phyloP scores from a whole-genome alignment of 805 yeast species.

The Candida insectalens region DNA sequence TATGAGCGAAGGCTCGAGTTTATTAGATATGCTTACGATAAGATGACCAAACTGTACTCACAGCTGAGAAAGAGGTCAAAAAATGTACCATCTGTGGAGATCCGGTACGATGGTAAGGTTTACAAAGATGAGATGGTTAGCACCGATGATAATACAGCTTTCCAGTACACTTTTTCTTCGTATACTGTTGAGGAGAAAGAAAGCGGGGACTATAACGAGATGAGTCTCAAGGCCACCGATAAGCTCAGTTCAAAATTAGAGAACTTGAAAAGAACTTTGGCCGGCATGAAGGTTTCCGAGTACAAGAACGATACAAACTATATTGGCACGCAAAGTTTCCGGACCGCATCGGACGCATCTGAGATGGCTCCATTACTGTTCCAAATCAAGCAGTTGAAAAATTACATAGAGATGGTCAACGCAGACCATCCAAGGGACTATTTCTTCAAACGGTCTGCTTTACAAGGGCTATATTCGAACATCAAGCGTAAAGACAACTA shows the following conservation, averaged over 20 bases:
- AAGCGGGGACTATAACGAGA: conserved; percentile 6
- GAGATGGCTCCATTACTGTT: conserved; percentile 29
- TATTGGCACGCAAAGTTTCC: conserved; percentile 5
- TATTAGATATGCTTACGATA: conserved; percentile 18
- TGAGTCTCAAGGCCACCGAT: conserved; percentile 7
- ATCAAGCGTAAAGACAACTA: conserved; percentile 13
- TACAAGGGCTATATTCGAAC: conserved; percentile 8
- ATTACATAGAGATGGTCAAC: conserved; percentile 21
- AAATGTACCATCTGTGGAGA: conserved; percentile 30
- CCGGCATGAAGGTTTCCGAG: conserved; percentile 14
- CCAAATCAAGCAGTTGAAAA: conserved; percentile 23
- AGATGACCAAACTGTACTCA: conserved; percentile 19
- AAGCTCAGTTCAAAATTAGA: conserved; percentile 18
- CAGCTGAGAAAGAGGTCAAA: conserved; percentile 19
- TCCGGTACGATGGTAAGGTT: conserved; percentile 29
- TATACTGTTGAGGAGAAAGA: conserved; percentile 10
- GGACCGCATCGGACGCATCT: conserved; percentile 10
- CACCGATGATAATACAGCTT: conserved; percentile 13
- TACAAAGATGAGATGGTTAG: conserved; percentile 26
- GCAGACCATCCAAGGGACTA: conserved; percentile 26
- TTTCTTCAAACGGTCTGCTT: conserved; percentile 19
- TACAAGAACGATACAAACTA: conserved; percentile 12
- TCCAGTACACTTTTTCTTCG: not conserved
- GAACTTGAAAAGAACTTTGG: conserved; percentile 20
- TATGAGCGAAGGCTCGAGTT: conserved; percentile 30